Conservation (phyloP, 2,329 filamentous ascomycete species). For the Thelonectria olida region DNA sequence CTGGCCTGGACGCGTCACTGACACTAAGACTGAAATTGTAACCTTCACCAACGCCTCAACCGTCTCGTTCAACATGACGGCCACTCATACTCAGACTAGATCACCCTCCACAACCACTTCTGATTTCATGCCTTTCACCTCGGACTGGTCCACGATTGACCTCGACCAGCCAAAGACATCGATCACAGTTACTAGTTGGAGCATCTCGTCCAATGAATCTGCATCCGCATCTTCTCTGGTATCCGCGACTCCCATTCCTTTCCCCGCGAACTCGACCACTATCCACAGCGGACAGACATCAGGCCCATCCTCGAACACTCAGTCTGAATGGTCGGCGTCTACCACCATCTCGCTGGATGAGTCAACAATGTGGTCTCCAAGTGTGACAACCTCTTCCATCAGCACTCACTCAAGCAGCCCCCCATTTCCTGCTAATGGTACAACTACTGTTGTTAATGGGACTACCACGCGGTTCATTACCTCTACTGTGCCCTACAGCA, state of each 20-base stretch:
- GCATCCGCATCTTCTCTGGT: conserved; percentile 16
- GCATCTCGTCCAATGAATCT: conserved; percentile 3
- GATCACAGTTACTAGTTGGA: not conserved
- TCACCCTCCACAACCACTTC: conserved; percentile 1
- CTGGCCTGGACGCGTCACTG: conserved; percentile 22
- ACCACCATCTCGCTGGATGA: conserved; percentile 10
- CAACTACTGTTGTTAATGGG: not conserved
- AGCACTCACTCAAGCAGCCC: not conserved
- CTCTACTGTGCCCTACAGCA: conserved; percentile 18
- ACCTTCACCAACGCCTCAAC: conserved; percentile 8
- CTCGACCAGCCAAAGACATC: conserved; percentile 13
- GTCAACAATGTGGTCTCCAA: not conserved
- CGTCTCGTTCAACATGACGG: conserved; percentile 15
- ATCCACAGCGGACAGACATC: not conserved
- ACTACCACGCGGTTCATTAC: not conserved
- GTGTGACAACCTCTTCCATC: not conserved
- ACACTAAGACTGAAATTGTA: conserved; percentile 12
- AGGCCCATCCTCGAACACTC: not conserved
- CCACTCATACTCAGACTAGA: conserved; percentile 8
- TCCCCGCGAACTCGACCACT: not conserved
- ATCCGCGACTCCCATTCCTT: not conserved
- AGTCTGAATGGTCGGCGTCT: conserved; percentile 3
- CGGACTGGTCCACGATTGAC: conserved; percentile 31
- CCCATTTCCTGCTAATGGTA: not conserved
- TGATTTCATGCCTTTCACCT: conserved; percentile 5